Evolutionary conservation across 2,329 filamentous ascomycete species (phyloP).

Genomic region (Fusarium pseudonygamai): DNA sequence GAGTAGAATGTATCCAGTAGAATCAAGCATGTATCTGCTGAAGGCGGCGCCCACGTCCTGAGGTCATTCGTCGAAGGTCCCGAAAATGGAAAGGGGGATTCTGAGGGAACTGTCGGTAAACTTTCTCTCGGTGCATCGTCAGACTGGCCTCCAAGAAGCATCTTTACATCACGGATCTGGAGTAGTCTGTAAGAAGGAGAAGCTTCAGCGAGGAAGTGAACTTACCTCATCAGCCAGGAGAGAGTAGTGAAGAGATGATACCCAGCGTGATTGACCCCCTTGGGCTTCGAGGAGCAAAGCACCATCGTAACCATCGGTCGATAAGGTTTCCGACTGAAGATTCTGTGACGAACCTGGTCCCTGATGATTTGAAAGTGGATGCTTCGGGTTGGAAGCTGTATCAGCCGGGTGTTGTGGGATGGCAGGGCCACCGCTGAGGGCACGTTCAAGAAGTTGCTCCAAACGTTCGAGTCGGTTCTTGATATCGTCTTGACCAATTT

Average conservation of each 20-base stretch:
- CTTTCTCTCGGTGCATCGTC: not conserved
- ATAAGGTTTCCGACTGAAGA: not conserved
- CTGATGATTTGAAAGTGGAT: rapidly evolving
- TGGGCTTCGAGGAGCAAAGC: not conserved
- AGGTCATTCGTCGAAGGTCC: not conserved
- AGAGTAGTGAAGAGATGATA: conserved; percentile 5
- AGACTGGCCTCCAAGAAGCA: not conserved
- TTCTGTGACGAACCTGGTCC: rapidly evolving
- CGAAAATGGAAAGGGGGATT: not conserved
- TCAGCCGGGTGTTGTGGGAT: not conserved
- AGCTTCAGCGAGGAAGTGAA: not conserved
- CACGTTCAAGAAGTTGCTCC: not conserved
- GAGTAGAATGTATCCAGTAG: not conserved
- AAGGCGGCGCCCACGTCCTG: not conserved
- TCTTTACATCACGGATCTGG: not conserved
- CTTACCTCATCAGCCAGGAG: not conserved
- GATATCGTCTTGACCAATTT: not conserved
- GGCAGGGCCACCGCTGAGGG: not conserved
- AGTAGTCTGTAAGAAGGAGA: not conserved
- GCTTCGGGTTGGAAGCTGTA: not conserved
- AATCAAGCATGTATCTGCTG: not conserved
- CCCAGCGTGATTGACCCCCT: not conserved
- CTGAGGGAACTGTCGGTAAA: not conserved
- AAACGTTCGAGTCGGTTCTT: not conserved
- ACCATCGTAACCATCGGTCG: not conserved